phyloP scores from a whole-genome alignment of 2,329 filamentous ascomycete species.

The Penicillium hesseltinei region DNA sequence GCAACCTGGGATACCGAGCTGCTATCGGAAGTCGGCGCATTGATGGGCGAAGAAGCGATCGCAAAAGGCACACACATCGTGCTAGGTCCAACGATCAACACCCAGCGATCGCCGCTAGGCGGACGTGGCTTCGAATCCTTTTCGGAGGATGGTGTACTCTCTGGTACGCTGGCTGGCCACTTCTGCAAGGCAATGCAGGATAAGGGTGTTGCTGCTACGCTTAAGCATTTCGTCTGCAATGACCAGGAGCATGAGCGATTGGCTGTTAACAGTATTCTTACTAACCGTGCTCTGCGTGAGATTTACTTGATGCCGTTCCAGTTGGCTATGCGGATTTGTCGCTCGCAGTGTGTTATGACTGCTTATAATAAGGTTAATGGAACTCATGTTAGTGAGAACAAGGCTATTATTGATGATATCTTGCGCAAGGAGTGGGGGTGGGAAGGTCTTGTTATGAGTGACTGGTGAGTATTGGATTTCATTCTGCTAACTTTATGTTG shows the following conservation, averaged over 20 bases:
- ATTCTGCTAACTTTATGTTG: not conserved
- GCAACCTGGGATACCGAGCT: constrained; percentile 75
- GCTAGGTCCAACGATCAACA: constrained; percentile 74
- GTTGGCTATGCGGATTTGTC: constrained; percentile 56
- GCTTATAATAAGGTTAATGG: constrained; percentile 60
- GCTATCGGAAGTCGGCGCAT: constrained; percentile 65
- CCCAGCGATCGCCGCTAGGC: constrained; percentile 79
- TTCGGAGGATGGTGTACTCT: constrained; percentile 76
- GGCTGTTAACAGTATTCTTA: constrained; percentile 44
- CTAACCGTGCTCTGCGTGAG: constrained; percentile 58
- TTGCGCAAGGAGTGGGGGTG: constrained; percentile 49
- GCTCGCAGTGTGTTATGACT: constrained; percentile 58
- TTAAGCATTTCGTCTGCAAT: constrained; percentile 63
- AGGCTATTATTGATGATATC: constrained; percentile 43
- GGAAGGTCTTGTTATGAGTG: constrained; percentile 48
- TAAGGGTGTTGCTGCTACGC: constrained; percentile 70
- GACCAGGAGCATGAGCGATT: constrained; percentile 48
- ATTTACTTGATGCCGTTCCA: constrained; percentile 65
- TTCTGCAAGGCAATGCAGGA: constrained; percentile 73
- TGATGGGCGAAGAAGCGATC: constrained; percentile 69
- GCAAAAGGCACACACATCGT: constrained; percentile 72
- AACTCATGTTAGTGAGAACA: constrained; percentile 45
- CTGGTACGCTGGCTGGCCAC: constrained; percentile 68
- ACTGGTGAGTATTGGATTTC: constrained; percentile 36
- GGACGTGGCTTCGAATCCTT: constrained; percentile 85